Percentiles rank a stretch among this genome's conserved stretches.
Conservation (phyloP, 2,329 filamentous ascomycete genomes). For the Paecilomyces sp. region DNA sequence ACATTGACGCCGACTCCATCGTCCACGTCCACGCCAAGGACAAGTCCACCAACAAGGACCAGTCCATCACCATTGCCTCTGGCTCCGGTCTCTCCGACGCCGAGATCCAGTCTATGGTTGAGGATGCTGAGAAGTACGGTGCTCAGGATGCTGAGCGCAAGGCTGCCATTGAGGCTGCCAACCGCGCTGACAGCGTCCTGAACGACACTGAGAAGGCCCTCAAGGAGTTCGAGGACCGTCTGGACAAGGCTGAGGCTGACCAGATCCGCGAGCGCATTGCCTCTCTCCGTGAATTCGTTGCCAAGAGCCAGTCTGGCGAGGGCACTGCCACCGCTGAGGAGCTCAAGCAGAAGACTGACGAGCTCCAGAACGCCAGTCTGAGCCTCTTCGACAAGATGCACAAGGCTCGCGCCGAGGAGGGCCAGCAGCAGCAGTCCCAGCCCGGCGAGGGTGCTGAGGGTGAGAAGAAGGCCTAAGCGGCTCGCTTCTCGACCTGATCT, state of each 20-base stretch:
- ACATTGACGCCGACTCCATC: slow-evolving; percentile 96
- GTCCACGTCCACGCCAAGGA: slow-evolving; percentile 98
- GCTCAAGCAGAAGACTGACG: slow-evolving; percentile 97
- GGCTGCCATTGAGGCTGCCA: slow-evolving; percentile 88
- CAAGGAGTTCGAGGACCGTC: slow-evolving; percentile 90
- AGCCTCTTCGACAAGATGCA: slow-evolving; percentile 99
- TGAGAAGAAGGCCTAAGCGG: slow-evolving; percentile 63
- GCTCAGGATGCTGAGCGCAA: slow-evolving; percentile 96
- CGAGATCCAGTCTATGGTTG: slow-evolving; percentile 96
- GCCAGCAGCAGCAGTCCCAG: slow-evolving; percentile 44
- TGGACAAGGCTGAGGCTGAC: slow-evolving; percentile 94
- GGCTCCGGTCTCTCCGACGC: slow-evolving; percentile 91
- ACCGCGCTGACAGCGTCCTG: slow-evolving; percentile 90
- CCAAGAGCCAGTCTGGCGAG: slow-evolving; percentile 92
- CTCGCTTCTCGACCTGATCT: not conserved
- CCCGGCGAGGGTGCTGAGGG: slow-evolving; percentile 47
- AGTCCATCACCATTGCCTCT: slow-evolving; percentile 97
- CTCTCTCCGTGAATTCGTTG: slow-evolving; percentile 77
- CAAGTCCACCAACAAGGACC: slow-evolving; percentile 98
- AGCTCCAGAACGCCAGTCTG: slow-evolving; percentile 90
- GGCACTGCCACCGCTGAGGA: slow-evolving; percentile 76
- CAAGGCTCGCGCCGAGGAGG: slow-evolving; percentile 73
- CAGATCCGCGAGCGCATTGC: slow-evolving; percentile 90
- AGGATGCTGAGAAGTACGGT: slow-evolving; percentile 94
- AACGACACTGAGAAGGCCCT: slow-evolving; percentile 98